Base-by-base conservation (phyloP, 257 asterid species). In the Plantago ovata region DNA sequence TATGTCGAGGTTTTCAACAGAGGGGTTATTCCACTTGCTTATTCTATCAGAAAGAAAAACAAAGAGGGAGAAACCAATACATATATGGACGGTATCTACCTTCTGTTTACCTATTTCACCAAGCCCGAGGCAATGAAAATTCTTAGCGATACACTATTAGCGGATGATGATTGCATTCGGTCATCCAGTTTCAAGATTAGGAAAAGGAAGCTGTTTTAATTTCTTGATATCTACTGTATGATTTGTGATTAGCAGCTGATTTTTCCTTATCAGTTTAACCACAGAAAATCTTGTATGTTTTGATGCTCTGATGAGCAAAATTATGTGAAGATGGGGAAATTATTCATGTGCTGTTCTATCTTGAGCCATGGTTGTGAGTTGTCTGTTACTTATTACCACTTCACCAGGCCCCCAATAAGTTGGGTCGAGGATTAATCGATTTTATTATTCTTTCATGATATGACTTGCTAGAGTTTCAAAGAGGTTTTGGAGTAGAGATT, bases 1-100 rank as follows among this genome's bases (percentile, higher is more conserved):
- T 86, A 93, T n/a, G 87, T 86, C 40, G 97, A 89, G 67, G 95
- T 93, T 66, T 89, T 84, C 85, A 93, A 93, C 69, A 76, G 97
- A 59, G 98, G 98, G 9, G 94, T 93, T 41, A 86, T 93, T 70
- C 98, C 98, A 2, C 87, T 89, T 10, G 95, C 98, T 3, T 93
- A 93, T 75, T 61, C 80, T 77, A 89, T 93, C 64, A 81, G 54
- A 79, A 85, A 74, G 87, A 86, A 73, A 59, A 93, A 93, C 70
- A 89, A 73, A 63, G 95, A 90, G 4, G 98, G 98, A 64, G 98
- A 93, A 72, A 86, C 75, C 63, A 89, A 89, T 78, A 89, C 83
- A 3, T 93, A 93, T 69, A 61, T 89, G 81, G 98, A 93, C 65
- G 98, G 98, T 0, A 93, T 93, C 45, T 93, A 82, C 77, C 95